Evolutionary conservation across 768 basidiomycete genomes (phyloP).

Genomic region (Psilocybe cubensis): DNA sequence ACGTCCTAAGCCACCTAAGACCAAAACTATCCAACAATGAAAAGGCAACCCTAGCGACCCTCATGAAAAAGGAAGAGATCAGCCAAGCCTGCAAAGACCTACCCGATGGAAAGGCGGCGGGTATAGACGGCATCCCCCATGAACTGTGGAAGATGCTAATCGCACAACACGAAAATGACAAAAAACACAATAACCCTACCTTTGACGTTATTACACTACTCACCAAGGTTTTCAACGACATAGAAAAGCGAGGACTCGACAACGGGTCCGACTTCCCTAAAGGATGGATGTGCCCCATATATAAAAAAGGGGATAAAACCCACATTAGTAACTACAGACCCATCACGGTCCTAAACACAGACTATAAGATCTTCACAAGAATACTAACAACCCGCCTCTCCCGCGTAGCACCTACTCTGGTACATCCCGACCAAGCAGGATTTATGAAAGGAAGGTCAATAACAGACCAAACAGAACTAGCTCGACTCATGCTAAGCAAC

Average conservation of each 20-base stretch:
- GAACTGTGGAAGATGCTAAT: slow-evolving; percentile 29
- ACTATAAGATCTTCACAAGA: neutral
- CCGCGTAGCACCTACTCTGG: neutral
- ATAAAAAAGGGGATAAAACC: neutral
- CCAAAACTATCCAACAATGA: neutral
- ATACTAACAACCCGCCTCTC: neutral
- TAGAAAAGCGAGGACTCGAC: neutral
- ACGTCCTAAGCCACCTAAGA: neutral
- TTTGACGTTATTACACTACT: slow-evolving; percentile 18
- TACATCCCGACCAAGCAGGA: neutral
- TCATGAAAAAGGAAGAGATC: slow-evolving; percentile 13
- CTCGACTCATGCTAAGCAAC: neutral
- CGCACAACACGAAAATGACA: neutral
- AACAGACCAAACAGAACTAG: neutral
- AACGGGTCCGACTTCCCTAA: neutral
- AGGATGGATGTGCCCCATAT: neutral
- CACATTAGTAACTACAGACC: neutral
- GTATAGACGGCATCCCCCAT: slow-evolving; percentile 28
- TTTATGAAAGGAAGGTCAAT: neutral
- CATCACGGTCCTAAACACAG: neutral
- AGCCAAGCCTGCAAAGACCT: slow-evolving; percentile 11
- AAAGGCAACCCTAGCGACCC: neutral
- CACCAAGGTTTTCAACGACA: slow-evolving; percentile 11
- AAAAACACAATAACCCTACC: neutral
- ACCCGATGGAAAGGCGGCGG: slow-evolving; percentile 22